Base-by-base conservation (phyloP, 2,329 filamentous ascomycete species). In the Apiospora aurea region DNA sequence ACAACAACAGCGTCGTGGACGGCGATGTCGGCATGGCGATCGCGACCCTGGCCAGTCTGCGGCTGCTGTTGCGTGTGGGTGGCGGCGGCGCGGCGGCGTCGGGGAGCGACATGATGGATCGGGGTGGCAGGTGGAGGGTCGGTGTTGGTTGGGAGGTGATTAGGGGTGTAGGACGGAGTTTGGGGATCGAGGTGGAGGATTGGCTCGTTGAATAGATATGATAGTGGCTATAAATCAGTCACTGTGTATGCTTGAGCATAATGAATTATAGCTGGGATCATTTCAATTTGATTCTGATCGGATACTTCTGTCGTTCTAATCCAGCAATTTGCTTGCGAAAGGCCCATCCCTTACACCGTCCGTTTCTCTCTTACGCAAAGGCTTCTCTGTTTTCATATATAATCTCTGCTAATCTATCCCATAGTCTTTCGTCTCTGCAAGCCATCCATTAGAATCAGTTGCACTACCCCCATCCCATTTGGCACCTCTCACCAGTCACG, bases 121-220 rank as follows among this genome's bases (percentile, higher is more conserved):
- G 90, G 0, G 89, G 89, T 0, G 90, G 89, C 6, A 91, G 92
- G 81, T 96, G 93, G 92, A 89, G 92, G 77, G 91, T 95, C 13
- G 94, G 93, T 76, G 90, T 94, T 72, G 90, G 91, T 0, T 95
- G 93, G 93, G 94, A 96, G 78, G 90, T 92, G 74, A 89, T 93
- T 8, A 85, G 91, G 73, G 88, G 87, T 4, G 83, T 96, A 74
- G 94, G 93, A 41, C 85, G 94, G 78, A 92, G 89, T 78, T 88
- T 96, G 69, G 92, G 92, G 2, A 87, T 96, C n/a, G 93, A 95
- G 80, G 87, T 95, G 16, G 91, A 93, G 74, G 93, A 96, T 79
- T 95, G 92, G 87, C 82, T 94, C 71, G 87, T 91, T 68, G 92
- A 94, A 74, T 94, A 80, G 79, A 71, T 34, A 71, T 34, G 26